Base-by-base conservation (phyloP, 495 filamentous ascomycete species). In the Cudoniella acicularis region DNA sequence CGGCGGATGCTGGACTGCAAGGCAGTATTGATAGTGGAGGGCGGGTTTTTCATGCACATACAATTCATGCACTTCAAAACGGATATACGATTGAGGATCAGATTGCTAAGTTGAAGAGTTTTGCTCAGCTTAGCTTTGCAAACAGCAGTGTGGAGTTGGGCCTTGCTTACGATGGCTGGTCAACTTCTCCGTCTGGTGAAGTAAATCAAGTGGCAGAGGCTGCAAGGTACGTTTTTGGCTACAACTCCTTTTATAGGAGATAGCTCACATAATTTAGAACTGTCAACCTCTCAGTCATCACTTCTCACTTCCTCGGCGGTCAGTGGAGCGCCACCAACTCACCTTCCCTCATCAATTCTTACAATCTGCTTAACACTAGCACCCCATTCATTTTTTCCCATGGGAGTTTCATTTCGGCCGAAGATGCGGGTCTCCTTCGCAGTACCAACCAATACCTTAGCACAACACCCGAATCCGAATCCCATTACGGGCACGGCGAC, bases 381-480 rank as follows among this genome's bases (percentile, higher is more conserved):
- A 47, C 20, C 4, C 43, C 43, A 6, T 17, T 6, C 6, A n/a
- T 47, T n/a, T 47, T 47, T n/a, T n/a, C 43, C 4, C 43, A 47
- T 17, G 43, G 6, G 6, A 47, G 30, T 13, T 36, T 36, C 30
- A 13, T 26, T 41, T 23, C 11, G 13, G 18, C 40, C 41, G 25
- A 24, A 18, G 53, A 26, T 18, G 23, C 42, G 30, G 4, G 13
- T 13, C 30, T 36, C 30, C 30, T 36, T 13, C 30, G 30, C 30
- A 36, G 30, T 0, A 65, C 63, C 1, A 75, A 77, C 64, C 68
- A 75, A 49, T 68, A 71, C 67, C 56, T 77, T 36, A 72, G 73
- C 57, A 78, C 77, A 56, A 78, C 77, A 11, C 67, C 76, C 0
- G 76, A 79, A 45, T 73, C 70, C 13, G 76, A 78, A 60, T 67